A percentile compares a stretch with the other conserved stretches of the same genome.
phyloP scores from a whole-genome alignment of 1,284 basidiomycete genomes.

The Leucoagaricus sp. region DNA sequence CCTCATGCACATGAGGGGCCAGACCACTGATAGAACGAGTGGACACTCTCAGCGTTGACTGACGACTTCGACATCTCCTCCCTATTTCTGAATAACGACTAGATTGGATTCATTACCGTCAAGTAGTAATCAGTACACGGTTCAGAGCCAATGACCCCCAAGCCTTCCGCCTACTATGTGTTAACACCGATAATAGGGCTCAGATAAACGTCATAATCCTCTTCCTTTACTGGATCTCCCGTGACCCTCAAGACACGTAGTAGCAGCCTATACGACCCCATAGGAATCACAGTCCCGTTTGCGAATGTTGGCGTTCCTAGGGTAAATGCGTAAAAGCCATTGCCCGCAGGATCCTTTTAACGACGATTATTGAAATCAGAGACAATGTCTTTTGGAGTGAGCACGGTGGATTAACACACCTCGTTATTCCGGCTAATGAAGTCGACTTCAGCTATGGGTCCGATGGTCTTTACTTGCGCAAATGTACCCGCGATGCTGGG shows the following conservation, averaged over 20 bases:
- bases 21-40: too few species aligned
- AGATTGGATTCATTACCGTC: neutral
- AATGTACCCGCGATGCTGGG: constrained; percentile 31
- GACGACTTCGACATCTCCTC: too few species aligned
- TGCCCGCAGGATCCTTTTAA: constrained; percentile 21
- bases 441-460: constrained; percentile 31
- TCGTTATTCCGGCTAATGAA: constrained; percentile 38
- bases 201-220: constrained; percentile 61
- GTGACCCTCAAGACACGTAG: constrained; percentile 61
- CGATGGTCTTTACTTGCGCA: constrained; percentile 35
- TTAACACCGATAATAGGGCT: constrained; percentile 39
- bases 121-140: constrained; percentile 6
- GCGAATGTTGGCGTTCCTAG: constrained; percentile 45
- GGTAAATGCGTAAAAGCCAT: constrained; percentile 41
- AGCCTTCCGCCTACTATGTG: constrained; percentile 3
- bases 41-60: too few species aligned
- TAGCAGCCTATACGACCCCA: constrained; percentile 62
- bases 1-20: too few species aligned
- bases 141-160: neutral
- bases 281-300: constrained; percentile 60
- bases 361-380: too few species aligned
- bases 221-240: constrained; percentile 50
- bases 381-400: neutral
- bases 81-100: neutral
- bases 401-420: constrained; percentile 20